Evolutionary conservation across 2,329 filamentous ascomycete genomes (phyloP).

Genomic region (Lachnellula suecica): DNA sequence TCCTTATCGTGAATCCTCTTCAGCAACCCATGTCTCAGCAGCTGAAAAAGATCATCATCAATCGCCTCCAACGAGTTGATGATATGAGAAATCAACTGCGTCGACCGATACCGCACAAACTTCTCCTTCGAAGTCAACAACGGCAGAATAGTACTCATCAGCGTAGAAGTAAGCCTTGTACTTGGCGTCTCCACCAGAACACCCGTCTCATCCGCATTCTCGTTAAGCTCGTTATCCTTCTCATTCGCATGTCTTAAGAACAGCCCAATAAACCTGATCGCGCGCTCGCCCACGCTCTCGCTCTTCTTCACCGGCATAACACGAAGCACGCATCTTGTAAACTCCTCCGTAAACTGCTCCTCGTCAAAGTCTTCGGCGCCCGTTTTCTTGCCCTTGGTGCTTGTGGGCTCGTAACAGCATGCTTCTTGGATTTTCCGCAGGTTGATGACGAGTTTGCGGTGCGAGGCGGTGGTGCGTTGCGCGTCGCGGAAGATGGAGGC

Average conservation of each 20-base stretch:
- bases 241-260: constrained; percentile 75
- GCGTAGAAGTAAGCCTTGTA: constrained; percentile 70
- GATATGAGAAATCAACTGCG: constrained; percentile 86
- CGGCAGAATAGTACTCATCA: constrained; percentile 73
- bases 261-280: constrained; percentile 81
- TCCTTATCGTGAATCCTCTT: constrained; percentile 94
- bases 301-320: constrained; percentile 89
- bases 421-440: constrained; percentile 88
- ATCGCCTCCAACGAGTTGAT: constrained; percentile 91
- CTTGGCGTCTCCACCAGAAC: constrained; percentile 80
- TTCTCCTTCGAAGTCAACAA: constrained; percentile 89
- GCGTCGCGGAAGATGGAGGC: constrained; percentile 75
- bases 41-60: constrained; percentile 86
- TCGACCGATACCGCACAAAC: constrained; percentile 83
- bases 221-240: constrained; percentile 67
- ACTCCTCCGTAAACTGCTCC: constrained; percentile 82
- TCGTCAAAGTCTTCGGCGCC: constrained; percentile 72
- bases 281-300: constrained; percentile 82
- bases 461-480: constrained; percentile 84
- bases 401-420: constrained; percentile 66
- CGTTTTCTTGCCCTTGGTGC: constrained; percentile 50
- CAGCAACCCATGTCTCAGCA: constrained; percentile 74
- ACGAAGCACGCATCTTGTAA: constrained; percentile 78
- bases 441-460: constrained; percentile 84
- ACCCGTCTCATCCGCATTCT: constrained; percentile 63